Evolutionary conservation across 2,329 filamentous ascomycete genomes (phyloP).

Genomic region (Calonectria ilicicola): DNA sequence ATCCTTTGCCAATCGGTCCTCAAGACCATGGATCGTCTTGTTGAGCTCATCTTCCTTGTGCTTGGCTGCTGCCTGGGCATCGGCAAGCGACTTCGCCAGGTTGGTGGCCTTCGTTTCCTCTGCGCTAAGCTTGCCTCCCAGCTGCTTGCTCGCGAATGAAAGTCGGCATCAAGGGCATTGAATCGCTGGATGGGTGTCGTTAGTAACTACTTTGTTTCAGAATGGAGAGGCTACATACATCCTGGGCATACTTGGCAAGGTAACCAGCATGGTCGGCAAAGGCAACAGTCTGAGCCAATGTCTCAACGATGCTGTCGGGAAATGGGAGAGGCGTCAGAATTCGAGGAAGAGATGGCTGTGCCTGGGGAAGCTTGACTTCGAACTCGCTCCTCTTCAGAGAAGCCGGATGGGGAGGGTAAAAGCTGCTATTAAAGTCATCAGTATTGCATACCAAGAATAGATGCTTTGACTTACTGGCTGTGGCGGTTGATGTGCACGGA

Average conservation of each 20-base stretch:
- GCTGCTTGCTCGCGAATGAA: not conserved
- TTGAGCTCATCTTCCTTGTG: not conserved
- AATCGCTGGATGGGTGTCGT: not conserved
- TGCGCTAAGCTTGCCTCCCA: not conserved
- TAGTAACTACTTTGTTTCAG: not conserved
- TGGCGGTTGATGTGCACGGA: conserved; percentile 24
- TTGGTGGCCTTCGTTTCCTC: not conserved
- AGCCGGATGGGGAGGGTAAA: not conserved
- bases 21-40: not conserved
- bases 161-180: conserved; percentile 11
- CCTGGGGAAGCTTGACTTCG: conserved; percentile 24
- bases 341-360: conserved; percentile 20
- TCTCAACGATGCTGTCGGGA: conserved; percentile 25
- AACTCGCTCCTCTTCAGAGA: conserved; percentile 13
- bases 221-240: not conserved
- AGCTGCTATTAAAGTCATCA: conserved; percentile 10
- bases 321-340: conserved; percentile 23
- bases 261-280: conserved; percentile 32
- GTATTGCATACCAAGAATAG: rapidly evolving
- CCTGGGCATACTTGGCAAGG: conserved; percentile 29
- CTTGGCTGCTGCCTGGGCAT: not conserved
- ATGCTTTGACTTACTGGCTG: conserved; percentile 19
- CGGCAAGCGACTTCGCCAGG: not conserved
- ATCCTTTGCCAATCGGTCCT: not conserved
- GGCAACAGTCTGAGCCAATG: conserved; percentile 21